Percentiles rank a stretch among this genome's conserved stretches.
phyloP scores from a whole-genome alignment of 106 monocot species.

The Phalaenopsis aphrodite region DNA sequence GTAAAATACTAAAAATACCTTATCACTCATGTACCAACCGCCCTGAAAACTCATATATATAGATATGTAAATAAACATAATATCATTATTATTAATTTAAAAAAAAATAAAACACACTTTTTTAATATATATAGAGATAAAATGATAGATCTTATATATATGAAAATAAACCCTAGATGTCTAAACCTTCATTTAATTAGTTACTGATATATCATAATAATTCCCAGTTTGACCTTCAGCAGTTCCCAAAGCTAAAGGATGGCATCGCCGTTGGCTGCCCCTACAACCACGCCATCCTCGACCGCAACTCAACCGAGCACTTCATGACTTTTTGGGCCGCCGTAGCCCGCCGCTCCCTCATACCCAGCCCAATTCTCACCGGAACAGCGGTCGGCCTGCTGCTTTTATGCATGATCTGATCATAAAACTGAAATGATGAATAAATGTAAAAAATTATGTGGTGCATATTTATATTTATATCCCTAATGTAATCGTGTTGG shows the following conservation, averaged over 20 bases:
- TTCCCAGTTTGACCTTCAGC: neutral
- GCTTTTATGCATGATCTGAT: neutral
- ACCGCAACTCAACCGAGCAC: slow-evolving; percentile 86
- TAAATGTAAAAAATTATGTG: too few species aligned
- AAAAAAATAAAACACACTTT: too few species aligned
- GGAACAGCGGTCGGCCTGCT: slow-evolving; percentile 54
- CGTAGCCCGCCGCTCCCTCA: slow-evolving; percentile 28
- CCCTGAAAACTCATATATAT: too few species aligned
- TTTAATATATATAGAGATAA: too few species aligned
- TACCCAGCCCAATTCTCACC: slow-evolving; percentile 63
- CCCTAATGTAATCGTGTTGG: too few species aligned
- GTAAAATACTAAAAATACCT: too few species aligned
- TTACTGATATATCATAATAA: neutral
- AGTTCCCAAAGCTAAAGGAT: slow-evolving; percentile 84
- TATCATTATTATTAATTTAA: too few species aligned
- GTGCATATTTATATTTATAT: too few species aligned
- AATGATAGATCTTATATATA: neutral
- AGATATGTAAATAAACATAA: too few species aligned
- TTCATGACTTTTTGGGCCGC: slow-evolving; percentile 91
- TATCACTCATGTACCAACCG: too few species aligned
- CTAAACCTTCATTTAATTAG: neutral
- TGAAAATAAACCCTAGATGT: too few species aligned
- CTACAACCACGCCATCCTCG: slow-evolving; percentile 94
- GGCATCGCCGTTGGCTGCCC: slow-evolving; percentile 80
- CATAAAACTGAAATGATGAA: too few species aligned